These are phyloP conservation scores for Cordyceps militaris DNA, from an alignment of 2,329 filamentous ascomycete species.

Conservation along the genomic window DNA sequence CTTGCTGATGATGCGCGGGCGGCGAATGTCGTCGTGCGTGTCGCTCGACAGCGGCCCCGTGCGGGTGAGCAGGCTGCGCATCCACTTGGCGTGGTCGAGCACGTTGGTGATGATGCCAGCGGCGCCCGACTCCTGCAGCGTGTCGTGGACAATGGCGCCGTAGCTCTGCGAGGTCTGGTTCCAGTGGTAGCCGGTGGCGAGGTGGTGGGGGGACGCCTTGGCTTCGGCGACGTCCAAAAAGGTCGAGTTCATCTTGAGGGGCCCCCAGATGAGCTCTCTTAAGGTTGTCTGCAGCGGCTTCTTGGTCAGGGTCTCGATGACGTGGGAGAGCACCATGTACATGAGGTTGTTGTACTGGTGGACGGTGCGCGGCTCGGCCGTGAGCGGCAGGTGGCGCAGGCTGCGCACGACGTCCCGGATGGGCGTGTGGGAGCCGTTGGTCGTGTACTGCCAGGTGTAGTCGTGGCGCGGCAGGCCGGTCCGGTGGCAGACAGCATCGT, in stretches of 20 bases:
- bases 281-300: conserved; percentile 30
- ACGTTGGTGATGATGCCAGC: conserved; percentile 8
- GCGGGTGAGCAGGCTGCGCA: background rate
- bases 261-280: conserved; percentile 29
- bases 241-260: conserved; percentile 36
- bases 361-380: conserved; percentile 30
- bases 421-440: conserved; percentile 19
- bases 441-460: conserved; percentile 7
- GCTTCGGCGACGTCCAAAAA: conserved; percentile 19
- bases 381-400: conserved; percentile 35
- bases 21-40: background rate
- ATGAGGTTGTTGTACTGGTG: conserved; percentile 42
- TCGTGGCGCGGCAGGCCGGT: conserved; percentile 41
- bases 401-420: conserved; percentile 26
- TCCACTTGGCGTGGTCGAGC: background rate
- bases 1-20: background rate
- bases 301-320: conserved; percentile 31
- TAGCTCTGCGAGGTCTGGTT: background rate
- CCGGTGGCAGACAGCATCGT: conserved; percentile 42
- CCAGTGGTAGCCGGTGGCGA: conserved; percentile 3
- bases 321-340: conserved; percentile 33
- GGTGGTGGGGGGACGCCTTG: background rate
- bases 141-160: background rate
- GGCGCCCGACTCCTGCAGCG: background rate
- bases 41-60: background rate